phyloP scores from a whole-genome alignment of 108 stramenopile species.

The Phaeodactylum tricornutum region DNA sequence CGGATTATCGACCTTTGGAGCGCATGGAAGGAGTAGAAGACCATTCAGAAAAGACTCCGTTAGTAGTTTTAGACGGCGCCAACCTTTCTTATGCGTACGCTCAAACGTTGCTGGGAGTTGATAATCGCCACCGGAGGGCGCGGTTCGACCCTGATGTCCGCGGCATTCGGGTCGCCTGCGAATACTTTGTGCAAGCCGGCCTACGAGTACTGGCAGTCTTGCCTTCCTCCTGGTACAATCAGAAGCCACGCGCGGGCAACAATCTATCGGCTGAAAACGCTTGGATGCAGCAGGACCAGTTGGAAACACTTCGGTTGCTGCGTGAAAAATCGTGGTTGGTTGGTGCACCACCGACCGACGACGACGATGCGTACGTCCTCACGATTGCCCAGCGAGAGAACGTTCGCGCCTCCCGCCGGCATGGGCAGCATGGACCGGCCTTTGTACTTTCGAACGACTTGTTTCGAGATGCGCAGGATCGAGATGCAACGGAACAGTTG shows the following conservation, averaged over 20 bases:
- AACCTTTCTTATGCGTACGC: conserved; percentile 78
- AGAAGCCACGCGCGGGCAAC: conserved; percentile 24
- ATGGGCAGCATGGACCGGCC: conserved; percentile 37
- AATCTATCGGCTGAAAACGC: conserved; percentile 20
- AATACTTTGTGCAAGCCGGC: conserved; percentile 45
- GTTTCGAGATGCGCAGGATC: conserved; percentile 68
- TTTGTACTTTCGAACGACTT: conserved; percentile 71
- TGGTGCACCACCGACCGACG: conserved; percentile 63
- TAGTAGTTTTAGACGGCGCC: conserved; percentile 79
- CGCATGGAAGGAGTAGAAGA: conserved; percentile 52
- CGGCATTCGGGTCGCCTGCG: conserved; percentile 51
- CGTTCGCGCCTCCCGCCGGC: conserved; percentile 7
- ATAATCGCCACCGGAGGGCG: background rate
- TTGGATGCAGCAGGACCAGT: conserved; percentile 35
- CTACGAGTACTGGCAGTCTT: conserved; percentile 67
- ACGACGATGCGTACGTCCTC: conserved; percentile 77
- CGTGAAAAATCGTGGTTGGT: conserved; percentile 46
- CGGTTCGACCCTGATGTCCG: conserved; percentile 37
- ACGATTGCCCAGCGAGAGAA: conserved; percentile 65
- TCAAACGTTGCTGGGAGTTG: conserved; percentile 26
- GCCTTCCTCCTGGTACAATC: conserved; percentile 56
- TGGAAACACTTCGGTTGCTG: conserved; percentile 42
- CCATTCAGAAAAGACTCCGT: conserved; percentile 29
- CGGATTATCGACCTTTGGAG: conserved; percentile 16
- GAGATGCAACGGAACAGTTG: conserved; percentile 33